Evolutionary conservation across 2,329 filamentous ascomycete species (phyloP), one percentile per base, ranked within the genome.

Genomic region (Teratosphaeria zuluensis): DNA sequence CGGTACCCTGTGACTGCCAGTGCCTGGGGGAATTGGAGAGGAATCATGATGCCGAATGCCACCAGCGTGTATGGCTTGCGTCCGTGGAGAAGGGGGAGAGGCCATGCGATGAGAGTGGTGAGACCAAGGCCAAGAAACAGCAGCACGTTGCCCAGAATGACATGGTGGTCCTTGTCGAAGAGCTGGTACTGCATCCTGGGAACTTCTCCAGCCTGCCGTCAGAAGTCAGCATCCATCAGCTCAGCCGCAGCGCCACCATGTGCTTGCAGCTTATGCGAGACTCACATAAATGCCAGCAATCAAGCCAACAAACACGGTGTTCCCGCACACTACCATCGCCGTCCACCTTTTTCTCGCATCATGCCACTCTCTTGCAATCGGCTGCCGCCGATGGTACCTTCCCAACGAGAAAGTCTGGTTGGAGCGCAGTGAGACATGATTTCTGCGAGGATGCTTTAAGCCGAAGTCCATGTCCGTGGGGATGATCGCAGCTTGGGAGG

Each of bases 151-250:
- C 89, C 89, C 38, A 89, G 77, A 31, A 90, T 84, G 1, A 84
- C 80, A 60, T 82, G 78, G 65, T 90, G 87, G 52, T 82, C 74
- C 61, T 85, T 79, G 65, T 91, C 87, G 28, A 84, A 84, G 62
- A 92, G 82, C 65, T 84, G 85, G 70, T 90, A 90, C 68, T 91
- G 88, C 30, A 92, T 89, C 3, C 84, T 83, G n/a, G 88, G 87
- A 0, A 90, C 87, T 64, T 90, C 81, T 2, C 88, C 89, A 57
- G 87, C 85, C 76, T 76, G 35, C 28, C 12, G 33, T n/a, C 30
- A 54, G 9, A 16, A 4, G 11, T 58, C 24, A 61, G 42, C 24
- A 55, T 53, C 54, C 56, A 53, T n/a, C 54, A 24, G 24, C 16
- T 16, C 32, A 7, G 2, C 33, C 6, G 5, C 6, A 6, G 30